These are phyloP conservation scores for Viola odorata DNA, from an alignment of 345 rosid genomes.

Conservation along the genomic window DNA sequence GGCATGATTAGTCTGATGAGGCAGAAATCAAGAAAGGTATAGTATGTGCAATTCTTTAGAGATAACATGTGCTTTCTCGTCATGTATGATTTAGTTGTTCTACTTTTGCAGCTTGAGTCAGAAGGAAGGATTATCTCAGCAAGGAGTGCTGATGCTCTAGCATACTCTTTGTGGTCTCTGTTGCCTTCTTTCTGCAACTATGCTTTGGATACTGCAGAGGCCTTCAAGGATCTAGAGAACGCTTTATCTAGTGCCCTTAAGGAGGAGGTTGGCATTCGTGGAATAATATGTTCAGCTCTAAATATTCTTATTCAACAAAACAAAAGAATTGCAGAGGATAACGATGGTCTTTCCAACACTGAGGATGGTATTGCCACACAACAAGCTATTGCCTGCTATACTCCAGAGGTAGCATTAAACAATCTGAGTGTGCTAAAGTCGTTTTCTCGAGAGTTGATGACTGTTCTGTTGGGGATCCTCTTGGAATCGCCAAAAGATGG, in stretches of 20 bases:
- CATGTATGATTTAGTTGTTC: background rate
- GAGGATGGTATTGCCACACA: conserved; percentile 41
- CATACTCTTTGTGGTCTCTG: conserved; percentile 82
- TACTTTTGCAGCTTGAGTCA: conserved; percentile 55
- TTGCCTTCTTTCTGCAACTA: conserved; percentile 91
- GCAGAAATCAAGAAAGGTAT: conserved; percentile 64
- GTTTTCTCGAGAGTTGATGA: conserved; percentile 57
- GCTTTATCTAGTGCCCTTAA: conserved; percentile 47
- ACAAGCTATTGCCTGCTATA: conserved; percentile 50
- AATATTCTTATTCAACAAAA: conserved; percentile 71
- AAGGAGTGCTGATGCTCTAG: conserved; percentile 61
- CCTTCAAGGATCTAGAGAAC: conserved; percentile 53
- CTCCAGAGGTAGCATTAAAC: conserved; percentile 42
- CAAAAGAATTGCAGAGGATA: conserved; percentile 43
- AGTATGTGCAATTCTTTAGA: background rate
- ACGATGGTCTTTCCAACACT: conserved; percentile 24
- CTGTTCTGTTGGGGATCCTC: conserved; percentile 55
- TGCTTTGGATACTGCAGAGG: conserved; percentile 69
- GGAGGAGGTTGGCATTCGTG: conserved; percentile 58
- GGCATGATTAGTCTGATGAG: conserved; percentile 41
- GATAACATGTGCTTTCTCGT: background rate
- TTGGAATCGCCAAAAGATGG: conserved; percentile 72
- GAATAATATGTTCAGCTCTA: conserved; percentile 68
- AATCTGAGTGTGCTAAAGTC: conserved; percentile 55
- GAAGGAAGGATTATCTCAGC: conserved; percentile 62